phyloP scores from a whole-genome alignment of 2,329 filamentous ascomycete genomes.

The Botryotinia convoluta region DNA sequence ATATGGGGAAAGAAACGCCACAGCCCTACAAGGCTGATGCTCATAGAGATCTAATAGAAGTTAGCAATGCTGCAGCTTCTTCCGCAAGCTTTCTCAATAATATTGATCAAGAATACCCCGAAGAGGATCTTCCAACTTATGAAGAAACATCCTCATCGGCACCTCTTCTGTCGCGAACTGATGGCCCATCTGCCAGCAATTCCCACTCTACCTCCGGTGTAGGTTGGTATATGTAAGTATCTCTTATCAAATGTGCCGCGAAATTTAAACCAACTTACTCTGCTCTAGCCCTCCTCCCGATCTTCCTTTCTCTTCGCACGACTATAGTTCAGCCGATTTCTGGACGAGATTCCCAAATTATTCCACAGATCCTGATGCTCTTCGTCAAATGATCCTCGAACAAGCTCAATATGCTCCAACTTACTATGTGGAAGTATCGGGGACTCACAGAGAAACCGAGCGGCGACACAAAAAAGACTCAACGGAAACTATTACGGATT shows the following conservation, averaged over 20 bases:
- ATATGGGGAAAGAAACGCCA: slow-evolving; percentile 17
- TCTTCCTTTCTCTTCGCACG: slow-evolving; percentile 32
- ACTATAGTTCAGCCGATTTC: slow-evolving; percentile 28
- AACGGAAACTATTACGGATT: slow-evolving; percentile 53
- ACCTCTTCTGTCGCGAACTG: slow-evolving; percentile 1
- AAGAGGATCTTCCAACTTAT: slow-evolving; percentile 28
- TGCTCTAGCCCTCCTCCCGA: slow-evolving; percentile 25
- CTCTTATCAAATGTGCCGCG: background rate
- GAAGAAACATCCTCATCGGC: slow-evolving; percentile 21
- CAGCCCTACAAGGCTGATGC: slow-evolving; percentile 10
- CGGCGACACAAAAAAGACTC: slow-evolving; percentile 44
- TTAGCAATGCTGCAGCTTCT: slow-evolving; percentile 25
- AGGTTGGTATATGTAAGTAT: slow-evolving; percentile 13
- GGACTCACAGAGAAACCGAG: slow-evolving; percentile 37
- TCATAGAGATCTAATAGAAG: background rate
- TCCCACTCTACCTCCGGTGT: background rate
- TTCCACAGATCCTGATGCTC: slow-evolving; percentile 27
- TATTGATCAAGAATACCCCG: slow-evolving; percentile 28
- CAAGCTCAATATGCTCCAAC: slow-evolving; percentile 34
- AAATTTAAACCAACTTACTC: background rate
- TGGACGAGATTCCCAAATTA: slow-evolving; percentile 35
- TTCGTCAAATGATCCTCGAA: slow-evolving; percentile 32
- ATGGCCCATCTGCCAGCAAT: background rate
- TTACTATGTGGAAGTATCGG: slow-evolving; percentile 36
- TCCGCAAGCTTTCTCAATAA: slow-evolving; percentile 27